Conservation (phyloP, 2,329 filamentous ascomycete species). For the Trichoderma koningii region DNA sequence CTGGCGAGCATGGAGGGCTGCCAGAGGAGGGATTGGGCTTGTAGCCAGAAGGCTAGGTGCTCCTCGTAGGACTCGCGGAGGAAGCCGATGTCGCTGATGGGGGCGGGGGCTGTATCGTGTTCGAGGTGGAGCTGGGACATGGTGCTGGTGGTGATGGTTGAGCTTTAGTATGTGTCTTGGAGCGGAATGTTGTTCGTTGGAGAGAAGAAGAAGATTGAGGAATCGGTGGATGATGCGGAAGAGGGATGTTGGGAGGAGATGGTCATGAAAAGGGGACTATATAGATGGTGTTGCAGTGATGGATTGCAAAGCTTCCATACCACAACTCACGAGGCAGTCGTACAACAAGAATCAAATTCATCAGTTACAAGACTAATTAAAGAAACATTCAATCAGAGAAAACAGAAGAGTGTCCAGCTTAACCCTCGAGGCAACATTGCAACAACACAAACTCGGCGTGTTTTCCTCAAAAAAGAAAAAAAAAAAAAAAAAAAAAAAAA, state of each 20-base stretch:
- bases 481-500: too few relatives aligned
- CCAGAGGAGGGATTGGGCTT: slow-evolving; percentile 1
- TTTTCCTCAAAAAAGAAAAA: too few relatives aligned
- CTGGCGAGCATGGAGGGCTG: not conserved
- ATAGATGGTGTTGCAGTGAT: not conserved
- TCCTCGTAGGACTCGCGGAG: not conserved
- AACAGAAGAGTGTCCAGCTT: too few relatives aligned
- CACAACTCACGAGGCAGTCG: not conserved
- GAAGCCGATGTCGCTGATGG: not conserved
- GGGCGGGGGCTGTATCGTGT: slow-evolving; percentile 1
- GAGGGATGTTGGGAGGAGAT: not conserved
- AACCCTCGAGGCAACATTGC: not conserved
- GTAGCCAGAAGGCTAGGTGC: not conserved
- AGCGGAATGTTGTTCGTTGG: not conserved
- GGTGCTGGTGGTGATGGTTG: not conserved
- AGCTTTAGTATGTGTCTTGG: not conserved
- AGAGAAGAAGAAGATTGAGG: not conserved
- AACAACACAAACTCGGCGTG: too few relatives aligned
- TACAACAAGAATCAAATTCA: not conserved
- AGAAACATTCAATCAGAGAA: too few relatives aligned
- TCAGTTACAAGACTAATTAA: too few relatives aligned
- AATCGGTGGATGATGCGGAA: too few relatives aligned
- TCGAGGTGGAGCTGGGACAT: not conserved
- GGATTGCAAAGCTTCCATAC: not conserved
- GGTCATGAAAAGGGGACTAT: not conserved